Conservation (phyloP, 2,329 filamentous ascomycete species). For the Calonectria pseudoturangicola region DNA sequence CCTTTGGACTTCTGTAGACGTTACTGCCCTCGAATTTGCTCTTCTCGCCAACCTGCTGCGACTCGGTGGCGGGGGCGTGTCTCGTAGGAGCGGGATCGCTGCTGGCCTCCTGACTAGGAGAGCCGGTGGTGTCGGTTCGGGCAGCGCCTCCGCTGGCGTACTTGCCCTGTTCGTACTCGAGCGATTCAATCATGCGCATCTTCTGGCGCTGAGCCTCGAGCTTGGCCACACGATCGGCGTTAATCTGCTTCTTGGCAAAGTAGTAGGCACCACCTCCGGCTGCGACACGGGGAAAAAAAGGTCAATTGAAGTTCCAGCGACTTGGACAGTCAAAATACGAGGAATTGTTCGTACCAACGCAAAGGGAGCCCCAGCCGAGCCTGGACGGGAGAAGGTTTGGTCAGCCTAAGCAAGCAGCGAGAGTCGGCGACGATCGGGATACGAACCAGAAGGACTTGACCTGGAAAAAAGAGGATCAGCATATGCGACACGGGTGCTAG, state of each 20-base stretch:
- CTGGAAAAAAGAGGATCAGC: slow-evolving; percentile 59
- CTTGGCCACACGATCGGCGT: slow-evolving; percentile 86
- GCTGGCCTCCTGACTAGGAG: slow-evolving; percentile 83
- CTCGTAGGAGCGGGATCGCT: slow-evolving; percentile 89
- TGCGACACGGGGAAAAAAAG: slow-evolving; percentile 58
- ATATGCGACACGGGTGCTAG: slow-evolving; percentile 40
- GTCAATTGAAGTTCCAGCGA: slow-evolving; percentile 42
- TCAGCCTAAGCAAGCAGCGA: slow-evolving; percentile 36
- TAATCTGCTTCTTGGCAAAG: slow-evolving; percentile 96
- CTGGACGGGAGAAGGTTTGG: slow-evolving; percentile 65
- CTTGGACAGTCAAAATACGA: slow-evolving; percentile 1
- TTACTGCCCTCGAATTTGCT: slow-evolving; percentile 90
- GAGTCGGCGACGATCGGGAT: slow-evolving; percentile 37
- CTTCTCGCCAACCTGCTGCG: slow-evolving; percentile 81
- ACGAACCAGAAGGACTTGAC: slow-evolving; percentile 80
- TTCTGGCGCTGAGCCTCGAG: slow-evolving; percentile 80
- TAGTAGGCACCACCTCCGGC: slow-evolving; percentile 95
- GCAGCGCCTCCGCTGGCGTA: slow-evolving; percentile 68
- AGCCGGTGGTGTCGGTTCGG: slow-evolving; percentile 74
- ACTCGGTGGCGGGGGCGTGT: slow-evolving; percentile 84
- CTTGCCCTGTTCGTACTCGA: slow-evolving; percentile 69
- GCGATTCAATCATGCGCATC: slow-evolving; percentile 74
- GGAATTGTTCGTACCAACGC: slow-evolving; percentile 78
- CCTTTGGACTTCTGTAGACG: slow-evolving; percentile 86
- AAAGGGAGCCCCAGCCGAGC: slow-evolving; percentile 94